Base-by-base conservation (phyloP, 805 yeast species). In the Teunomyces tritomae region DNA sequence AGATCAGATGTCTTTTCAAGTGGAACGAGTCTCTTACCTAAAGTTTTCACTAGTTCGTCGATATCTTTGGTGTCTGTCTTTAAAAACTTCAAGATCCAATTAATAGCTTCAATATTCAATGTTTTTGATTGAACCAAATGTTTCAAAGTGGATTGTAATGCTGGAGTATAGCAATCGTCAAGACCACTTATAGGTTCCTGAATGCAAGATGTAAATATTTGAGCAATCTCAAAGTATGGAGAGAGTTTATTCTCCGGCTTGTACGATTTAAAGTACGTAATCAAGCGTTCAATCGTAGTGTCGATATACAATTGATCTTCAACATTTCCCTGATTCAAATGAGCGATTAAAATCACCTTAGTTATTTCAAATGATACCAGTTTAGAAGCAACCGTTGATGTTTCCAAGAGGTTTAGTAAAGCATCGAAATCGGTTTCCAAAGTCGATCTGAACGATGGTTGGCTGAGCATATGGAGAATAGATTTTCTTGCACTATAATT, bases 381-480 rank as follows among this genome's bases (percentile, higher is more conserved):
- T 8, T 41, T 36, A 3, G 49, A 43, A 10, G 33, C 47, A 7
- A n/a, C 9, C 29, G 41, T 14, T 6, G 49, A 49, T 7, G 45
- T n/a, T 7, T 44, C 44, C 27, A 48, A 17, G 9, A 48, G 24
- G 5, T 27, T 27, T 5, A 61, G 51, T 3, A 72, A 45, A 0
- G 45, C 41, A 1, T 55, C 42, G 28, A 71, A 54, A 39, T 78
- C 69, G 0, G 65, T 58, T 58, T 85, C 91, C 9, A 84, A 53
- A 1, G 57, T 54, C 0, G 88, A 76, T 54, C 68, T 79, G 57
- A 73, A 78, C 0, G 86, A 77, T 5, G 88, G 87, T 8, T 75
- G 69, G 8, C 59, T 56, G 27, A 82, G 59, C 9, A 82, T 53
- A 47, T 74, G 76, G 3, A 52, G 26, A n/a, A 82, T 56, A 2